Conservation (phyloP, 352 stramenopile genomes). For the Globisporangium paroecandrum region DNA sequence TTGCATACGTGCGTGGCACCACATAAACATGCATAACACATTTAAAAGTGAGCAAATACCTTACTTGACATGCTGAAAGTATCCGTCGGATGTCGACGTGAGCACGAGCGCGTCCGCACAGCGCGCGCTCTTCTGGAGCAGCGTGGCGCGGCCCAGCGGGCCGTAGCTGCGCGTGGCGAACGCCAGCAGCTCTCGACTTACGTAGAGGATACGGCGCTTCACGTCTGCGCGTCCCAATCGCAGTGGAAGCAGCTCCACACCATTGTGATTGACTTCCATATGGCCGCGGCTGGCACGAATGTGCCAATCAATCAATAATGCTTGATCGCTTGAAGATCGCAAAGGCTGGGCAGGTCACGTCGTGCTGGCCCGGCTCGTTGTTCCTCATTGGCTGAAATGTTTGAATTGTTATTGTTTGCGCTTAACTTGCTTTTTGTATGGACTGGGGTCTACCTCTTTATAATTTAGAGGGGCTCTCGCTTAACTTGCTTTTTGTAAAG, state of each 20-base stretch:
- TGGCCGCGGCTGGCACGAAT: neutral
- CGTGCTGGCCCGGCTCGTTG: neutral
- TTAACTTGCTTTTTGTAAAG: no score
- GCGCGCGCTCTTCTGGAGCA: conserved; percentile 46
- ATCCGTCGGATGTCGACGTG: conserved; percentile 39
- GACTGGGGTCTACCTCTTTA: no score
- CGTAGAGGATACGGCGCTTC: conserved; percentile 27
- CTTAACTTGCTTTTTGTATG: no score
- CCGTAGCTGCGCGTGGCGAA: conserved; percentile 43
- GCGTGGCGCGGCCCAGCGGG: conserved; percentile 32
- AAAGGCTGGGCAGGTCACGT: neutral
- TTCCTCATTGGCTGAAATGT: conserved; percentile 13
- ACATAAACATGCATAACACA: neutral
- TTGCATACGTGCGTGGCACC: neutral
- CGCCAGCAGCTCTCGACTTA: conserved; percentile 27
- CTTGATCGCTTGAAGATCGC: neutral
- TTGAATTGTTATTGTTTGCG: no score
- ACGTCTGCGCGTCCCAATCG: conserved; percentile 14
- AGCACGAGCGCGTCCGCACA: conserved; percentile 44
- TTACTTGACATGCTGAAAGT: conserved; percentile 40
- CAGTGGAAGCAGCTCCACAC: conserved; percentile 5
- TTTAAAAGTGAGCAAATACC: neutral
- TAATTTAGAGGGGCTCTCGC: no score
- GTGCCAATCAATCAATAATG: neutral
- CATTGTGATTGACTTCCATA: neutral